phyloP scores from a whole-genome alignment of 495 filamentous ascomycete genomes.

The Penicillium ochrochloron region DNA sequence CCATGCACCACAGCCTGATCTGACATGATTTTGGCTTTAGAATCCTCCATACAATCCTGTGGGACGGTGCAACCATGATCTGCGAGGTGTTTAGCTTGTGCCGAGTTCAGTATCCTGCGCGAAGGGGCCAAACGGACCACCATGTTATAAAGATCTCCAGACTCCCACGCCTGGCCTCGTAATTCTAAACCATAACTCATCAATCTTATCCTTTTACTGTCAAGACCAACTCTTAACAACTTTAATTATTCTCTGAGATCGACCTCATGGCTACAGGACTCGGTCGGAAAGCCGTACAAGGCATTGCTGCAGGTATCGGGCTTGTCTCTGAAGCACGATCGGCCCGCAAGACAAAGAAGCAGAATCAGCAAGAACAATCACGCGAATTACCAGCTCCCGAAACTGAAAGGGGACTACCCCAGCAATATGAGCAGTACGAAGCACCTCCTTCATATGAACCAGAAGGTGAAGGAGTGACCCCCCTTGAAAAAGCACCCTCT shows the following conservation, averaged over 20 bases:
- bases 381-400: conserved; percentile 18
- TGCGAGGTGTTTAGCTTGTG: background rate
- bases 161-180: background rate
- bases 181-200: background rate
- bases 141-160: background rate
- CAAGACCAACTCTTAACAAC: background rate
- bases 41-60: background rate
- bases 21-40: background rate
- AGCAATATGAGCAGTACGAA: conserved; percentile 1
- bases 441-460: background rate
- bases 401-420: conserved; percentile 15
- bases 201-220: background rate
- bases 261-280: background rate
- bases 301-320: conserved; percentile 50
- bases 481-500: conserved; percentile 15
- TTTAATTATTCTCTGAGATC: background rate
- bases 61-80: background rate
- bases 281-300: conserved; percentile 24
- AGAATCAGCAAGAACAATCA: background rate
- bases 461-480: background rate
- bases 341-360: conserved; percentile 43
- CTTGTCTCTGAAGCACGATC: conserved; percentile 49
- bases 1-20: background rate
- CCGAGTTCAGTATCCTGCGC: background rate
- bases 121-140: background rate